phyloP scores from a whole-genome alignment of 2,329 filamentous ascomycete genomes.

The Penicillium sp. region DNA sequence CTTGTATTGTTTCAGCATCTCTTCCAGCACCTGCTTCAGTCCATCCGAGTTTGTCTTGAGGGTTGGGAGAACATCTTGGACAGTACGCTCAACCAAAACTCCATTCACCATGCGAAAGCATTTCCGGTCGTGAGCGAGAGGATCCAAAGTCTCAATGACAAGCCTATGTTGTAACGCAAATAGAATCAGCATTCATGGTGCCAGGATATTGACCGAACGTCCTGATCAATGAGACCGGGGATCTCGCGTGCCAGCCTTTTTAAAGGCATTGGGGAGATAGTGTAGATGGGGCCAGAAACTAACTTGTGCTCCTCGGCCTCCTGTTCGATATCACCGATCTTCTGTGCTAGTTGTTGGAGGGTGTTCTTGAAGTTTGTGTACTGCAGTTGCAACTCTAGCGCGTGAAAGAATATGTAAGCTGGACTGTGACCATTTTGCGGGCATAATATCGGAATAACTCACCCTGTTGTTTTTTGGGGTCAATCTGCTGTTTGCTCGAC shows the following conservation, averaged over 20 bases:
- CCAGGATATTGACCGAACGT: too few species aligned
- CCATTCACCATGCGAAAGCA: constrained; percentile 99
- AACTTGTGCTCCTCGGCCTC: constrained; percentile 98
- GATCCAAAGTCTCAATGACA: constrained; percentile 85
- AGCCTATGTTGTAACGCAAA: constrained; percentile 57
- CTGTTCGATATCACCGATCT: constrained; percentile 96
- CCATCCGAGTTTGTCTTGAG: constrained; percentile 93
- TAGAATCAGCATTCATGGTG: constrained; percentile 18
- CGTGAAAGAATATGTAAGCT: constrained; percentile 9
- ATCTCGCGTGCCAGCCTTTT: too few species aligned
- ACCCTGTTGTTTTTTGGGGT: constrained; percentile 50
- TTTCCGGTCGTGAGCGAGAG: constrained; percentile 80
- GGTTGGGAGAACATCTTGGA: constrained; percentile 86
- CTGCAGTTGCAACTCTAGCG: constrained; percentile 49
- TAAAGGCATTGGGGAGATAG: too few species aligned
- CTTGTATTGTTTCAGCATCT: constrained; percentile 96
- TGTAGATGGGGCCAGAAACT: constrained; percentile 32
- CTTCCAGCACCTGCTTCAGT: constrained; percentile 87
- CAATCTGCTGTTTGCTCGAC: constrained; percentile 42
- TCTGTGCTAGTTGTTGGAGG: constrained; percentile 88
- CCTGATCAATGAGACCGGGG: too few species aligned
- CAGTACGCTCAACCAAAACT: constrained; percentile 88
- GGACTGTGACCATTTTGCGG: not conserved
- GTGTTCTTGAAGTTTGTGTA: constrained; percentile 61
- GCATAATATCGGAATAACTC: constrained; percentile 7